Evolutionary conservation across 345 rosid genomes (phyloP), one percentile per base, ranked within the genome.

Genomic region (Melaleuca quinquenervia): DNA sequence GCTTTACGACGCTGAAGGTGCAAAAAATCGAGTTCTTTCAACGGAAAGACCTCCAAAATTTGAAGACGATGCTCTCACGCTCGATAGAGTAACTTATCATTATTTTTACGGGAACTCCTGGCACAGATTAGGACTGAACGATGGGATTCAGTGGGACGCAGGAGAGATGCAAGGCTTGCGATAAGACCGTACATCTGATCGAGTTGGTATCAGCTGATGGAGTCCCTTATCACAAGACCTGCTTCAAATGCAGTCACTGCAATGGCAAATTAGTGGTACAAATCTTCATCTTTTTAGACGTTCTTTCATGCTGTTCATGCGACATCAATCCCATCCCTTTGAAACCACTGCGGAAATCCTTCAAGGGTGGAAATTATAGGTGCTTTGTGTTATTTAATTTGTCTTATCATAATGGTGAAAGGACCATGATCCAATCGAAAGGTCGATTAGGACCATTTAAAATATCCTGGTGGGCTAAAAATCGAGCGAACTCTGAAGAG

Each of bases 191-290:
- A 27, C 91, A 95, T 87, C 84, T 94, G 85, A 87, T 91, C 41
- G 99, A 96, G 83, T 88, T 94, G 91, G 84, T 95, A 49, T 86
- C 96, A 0, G 96, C 96, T 82, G 98, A 95, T 91, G 99, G 98
- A 41, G 87, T 92, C 85, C 84, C 93, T 51, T 96, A 94, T 87
- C 99, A 96, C 87, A 96, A 94, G 89, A 92, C 93, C 53, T 96
- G 99, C 92, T 96, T 96, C 95, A 95, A 92, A 89, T 94, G 98
- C 93, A 91, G 90, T 60, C 98, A 95, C 83, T 96, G 99, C 96
- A 94, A 93, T 87, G 94, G 96, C 78, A 90, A 86, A 54, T 94
- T 96, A 87, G 95, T 90, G 93, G 98, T 95, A 82, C 45, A 26
- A 24, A 29, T 45, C 83, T 52, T 8, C 13, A 50, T 44, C 12